phyloP scores from a whole-genome alignment of 345 rosid species.

The Kernera saxatilis region DNA sequence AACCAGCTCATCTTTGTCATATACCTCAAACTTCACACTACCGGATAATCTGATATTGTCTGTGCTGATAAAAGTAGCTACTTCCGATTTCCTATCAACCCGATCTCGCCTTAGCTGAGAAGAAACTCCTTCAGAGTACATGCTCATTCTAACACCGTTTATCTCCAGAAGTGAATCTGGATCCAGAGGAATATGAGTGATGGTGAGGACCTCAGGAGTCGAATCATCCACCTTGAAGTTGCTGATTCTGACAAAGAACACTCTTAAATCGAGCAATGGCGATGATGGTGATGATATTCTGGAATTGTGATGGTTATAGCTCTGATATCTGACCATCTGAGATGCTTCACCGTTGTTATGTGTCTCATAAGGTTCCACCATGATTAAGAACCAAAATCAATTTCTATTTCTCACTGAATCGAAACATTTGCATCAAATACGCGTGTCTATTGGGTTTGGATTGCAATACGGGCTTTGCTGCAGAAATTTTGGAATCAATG shows the following conservation, averaged over 20 bases:
- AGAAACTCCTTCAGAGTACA: conserved; percentile 54
- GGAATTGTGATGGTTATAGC: conserved; percentile 46
- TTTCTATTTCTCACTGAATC: conserved; percentile 6
- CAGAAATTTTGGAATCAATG: conserved; percentile 7
- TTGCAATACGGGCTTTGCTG: conserved; percentile 2
- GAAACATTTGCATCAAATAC: not conserved
- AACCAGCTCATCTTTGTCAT: conserved; percentile 51
- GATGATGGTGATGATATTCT: conserved; percentile 19
- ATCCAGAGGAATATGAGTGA: conserved; percentile 69
- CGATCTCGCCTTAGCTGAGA: conserved; percentile 76
- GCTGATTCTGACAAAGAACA: conserved; percentile 80
- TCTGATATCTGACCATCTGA: conserved; percentile 58
- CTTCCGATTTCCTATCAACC: conserved; percentile 73
- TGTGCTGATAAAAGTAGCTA: conserved; percentile 85
- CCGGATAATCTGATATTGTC: conserved; percentile 74
- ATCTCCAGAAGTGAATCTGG: conserved; percentile 75
- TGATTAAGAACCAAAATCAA: conserved; percentile 26
- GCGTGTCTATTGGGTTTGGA: not conserved
- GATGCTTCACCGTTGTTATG: conserved; percentile 38
- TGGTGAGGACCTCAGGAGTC: conserved; percentile 65
- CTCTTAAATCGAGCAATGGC: conserved; percentile 78
- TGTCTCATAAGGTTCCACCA: conserved; percentile 52
- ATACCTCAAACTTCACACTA: conserved; percentile 78
- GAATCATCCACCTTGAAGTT: conserved; percentile 60
- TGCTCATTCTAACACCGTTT: conserved; percentile 55